Conservation (phyloP, 148 eudicot genomes). For the Cornus kousa region DNA sequence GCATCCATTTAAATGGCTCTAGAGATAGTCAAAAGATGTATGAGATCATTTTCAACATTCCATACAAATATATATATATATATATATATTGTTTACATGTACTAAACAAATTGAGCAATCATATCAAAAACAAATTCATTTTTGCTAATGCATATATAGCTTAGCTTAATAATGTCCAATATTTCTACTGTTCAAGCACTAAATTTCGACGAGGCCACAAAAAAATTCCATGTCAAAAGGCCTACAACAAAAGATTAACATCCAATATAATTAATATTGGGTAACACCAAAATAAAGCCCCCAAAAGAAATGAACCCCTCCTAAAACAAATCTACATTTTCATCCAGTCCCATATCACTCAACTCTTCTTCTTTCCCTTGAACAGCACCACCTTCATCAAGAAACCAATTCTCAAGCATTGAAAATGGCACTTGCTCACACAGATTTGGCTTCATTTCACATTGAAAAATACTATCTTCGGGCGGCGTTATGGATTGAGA, state of each 20-base stretch:
- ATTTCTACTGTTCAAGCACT: neutral
- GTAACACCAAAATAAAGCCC: neutral
- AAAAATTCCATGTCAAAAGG: neutral
- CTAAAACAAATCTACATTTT: conserved; percentile 24
- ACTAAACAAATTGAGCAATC: neutral
- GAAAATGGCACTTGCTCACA: conserved; percentile 19
- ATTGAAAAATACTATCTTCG: conserved; percentile 20
- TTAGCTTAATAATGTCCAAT: neutral
- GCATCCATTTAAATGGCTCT: neutral
- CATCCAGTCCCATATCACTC: conserved; percentile 29
- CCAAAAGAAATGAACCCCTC: neutral
- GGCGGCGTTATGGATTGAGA: conserved; percentile 33
- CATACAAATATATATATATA: neutral
- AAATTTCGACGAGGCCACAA: neutral
- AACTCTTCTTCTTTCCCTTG: conserved; percentile 24
- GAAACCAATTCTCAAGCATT: conserved; percentile 51
- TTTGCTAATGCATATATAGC: neutral
- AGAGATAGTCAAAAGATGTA: neutral
- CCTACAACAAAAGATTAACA: neutral
- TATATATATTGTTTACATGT: no score
- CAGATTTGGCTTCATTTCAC: conserved; percentile 25
- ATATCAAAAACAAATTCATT: no score
- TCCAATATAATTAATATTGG: neutral
- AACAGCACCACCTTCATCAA: conserved; percentile 30
- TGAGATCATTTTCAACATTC: neutral